These are phyloP conservation scores for Xylariaceae sp. DNA, from an alignment of 2,329 filamentous ascomycete species.

Conservation along the genomic window DNA sequence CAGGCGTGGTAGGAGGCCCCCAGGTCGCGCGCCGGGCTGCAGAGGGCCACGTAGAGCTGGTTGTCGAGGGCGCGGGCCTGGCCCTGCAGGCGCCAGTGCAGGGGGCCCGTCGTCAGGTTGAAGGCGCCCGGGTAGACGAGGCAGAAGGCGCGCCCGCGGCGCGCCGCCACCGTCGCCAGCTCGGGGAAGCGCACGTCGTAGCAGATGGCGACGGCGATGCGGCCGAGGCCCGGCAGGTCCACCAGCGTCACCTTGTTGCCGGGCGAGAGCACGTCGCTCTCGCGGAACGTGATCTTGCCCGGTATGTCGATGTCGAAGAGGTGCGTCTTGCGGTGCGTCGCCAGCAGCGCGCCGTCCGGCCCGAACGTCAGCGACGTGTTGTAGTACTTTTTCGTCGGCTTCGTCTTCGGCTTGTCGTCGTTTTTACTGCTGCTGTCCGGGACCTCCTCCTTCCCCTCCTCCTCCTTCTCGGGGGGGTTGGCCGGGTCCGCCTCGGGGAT, in stretches of 20 bases:
- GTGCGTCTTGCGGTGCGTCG: constrained; percentile 86
- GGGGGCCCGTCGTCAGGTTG: constrained; percentile 82
- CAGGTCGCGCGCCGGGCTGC: constrained; percentile 80
- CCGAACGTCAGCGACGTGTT: constrained; percentile 85
- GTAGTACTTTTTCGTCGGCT: constrained; percentile 69
- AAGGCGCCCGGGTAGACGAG: constrained; percentile 95
- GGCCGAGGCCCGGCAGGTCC: constrained; percentile 81
- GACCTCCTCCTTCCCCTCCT: background rate
- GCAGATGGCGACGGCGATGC: constrained; percentile 84
- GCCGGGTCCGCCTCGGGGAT: constrained; percentile 69
- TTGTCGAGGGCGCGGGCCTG: constrained; percentile 85
- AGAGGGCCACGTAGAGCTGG: constrained; percentile 87
- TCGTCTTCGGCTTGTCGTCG: no score
- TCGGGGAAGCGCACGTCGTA: constrained; percentile 98
- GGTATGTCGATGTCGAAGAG: constrained; percentile 98
- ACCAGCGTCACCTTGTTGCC: constrained; percentile 81
- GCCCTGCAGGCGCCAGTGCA: constrained; percentile 85
- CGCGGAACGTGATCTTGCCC: constrained; percentile 83
- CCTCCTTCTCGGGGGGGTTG: constrained; percentile 31
- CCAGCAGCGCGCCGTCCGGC: constrained; percentile 71
- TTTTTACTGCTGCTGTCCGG: no score
- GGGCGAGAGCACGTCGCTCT: constrained; percentile 80
- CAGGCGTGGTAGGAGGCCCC: constrained; percentile 76
- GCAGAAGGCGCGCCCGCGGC: constrained; percentile 77
- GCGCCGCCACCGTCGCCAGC: constrained; percentile 78